Evolutionary conservation across 208 protist species (phyloP).

Genomic region (Angomonas deanei): DNA sequence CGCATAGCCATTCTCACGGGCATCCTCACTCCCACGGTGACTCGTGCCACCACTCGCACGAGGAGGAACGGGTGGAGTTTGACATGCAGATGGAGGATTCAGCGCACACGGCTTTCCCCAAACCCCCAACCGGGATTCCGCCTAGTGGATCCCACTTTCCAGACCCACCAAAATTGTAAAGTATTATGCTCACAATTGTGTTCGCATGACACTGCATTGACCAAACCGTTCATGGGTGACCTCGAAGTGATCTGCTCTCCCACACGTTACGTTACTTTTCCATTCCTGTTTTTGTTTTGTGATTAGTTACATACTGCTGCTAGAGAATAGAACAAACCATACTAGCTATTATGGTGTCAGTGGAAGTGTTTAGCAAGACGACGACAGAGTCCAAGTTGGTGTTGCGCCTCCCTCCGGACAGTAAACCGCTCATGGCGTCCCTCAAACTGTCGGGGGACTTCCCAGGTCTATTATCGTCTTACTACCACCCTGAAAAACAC

Average conservation of each 20-base stretch:
- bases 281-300: background rate
- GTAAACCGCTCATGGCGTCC: constrained; percentile 31
- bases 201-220: no score
- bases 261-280: background rate
- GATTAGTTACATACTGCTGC: no score
- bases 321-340: no score
- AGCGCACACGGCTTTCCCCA: background rate
- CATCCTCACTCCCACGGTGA: constrained; percentile 5
- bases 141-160: no score
- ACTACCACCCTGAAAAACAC: constrained; percentile 38
- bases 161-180: no score
- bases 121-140: background rate
- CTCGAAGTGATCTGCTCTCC: no score
- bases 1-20: background rate
- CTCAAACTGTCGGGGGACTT: constrained; percentile 19
- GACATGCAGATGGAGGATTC: background rate
- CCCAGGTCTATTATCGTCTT: constrained; percentile 45
- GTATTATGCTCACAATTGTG: no score
- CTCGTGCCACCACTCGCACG: background rate
- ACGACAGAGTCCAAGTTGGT: constrained; percentile 11
- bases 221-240: no score
- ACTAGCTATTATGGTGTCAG: background rate
- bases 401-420: constrained; percentile 22
- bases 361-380: background rate
- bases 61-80: background rate